Percentiles rank a stretch among this genome's conserved stretches.
Evolutionary conservation across 305 asterid species (phyloP).

Genomic region (Ilex paraguariensis): DNA sequence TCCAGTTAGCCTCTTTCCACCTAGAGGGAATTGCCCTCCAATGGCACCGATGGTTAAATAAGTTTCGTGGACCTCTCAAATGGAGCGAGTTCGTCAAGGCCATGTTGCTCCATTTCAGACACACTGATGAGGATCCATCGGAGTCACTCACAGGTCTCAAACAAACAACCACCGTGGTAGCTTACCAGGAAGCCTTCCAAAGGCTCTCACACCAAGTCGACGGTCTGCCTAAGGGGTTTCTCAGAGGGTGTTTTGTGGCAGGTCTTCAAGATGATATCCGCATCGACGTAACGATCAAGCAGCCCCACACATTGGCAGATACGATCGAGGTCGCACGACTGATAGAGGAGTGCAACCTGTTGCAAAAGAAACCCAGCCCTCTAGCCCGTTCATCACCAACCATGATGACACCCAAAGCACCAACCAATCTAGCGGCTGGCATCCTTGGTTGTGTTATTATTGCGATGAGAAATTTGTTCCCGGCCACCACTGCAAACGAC

Average conservation of each 20-base stretch:
- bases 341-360: no score
- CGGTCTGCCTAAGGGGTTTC: not conserved
- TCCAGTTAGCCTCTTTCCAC: no score
- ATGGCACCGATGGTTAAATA: no score
- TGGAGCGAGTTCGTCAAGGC: no score
- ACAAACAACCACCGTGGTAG: not conserved
- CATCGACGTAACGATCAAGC: not conserved
- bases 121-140: no score
- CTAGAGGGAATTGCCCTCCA: no score
- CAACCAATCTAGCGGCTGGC: not conserved
- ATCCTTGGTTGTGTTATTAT: not conserved
- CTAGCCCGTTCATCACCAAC: not conserved
- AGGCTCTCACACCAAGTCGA: not conserved
- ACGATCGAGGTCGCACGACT: not conserved
- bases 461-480: not conserved
- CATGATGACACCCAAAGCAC: not conserved
- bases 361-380: not conserved
- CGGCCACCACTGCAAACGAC: not conserved
- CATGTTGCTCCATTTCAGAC: no score
- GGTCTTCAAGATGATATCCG: not conserved
- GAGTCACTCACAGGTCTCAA: not conserved
- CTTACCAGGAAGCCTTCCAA: not conserved
- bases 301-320: not conserved
- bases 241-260: not conserved
- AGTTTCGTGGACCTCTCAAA: no score